Percentiles rank a stretch among this genome's conserved stretches.
phyloP scores from a whole-genome alignment of 768 basidiomycete species.

The Sistotremastrum niveocremeum region DNA sequence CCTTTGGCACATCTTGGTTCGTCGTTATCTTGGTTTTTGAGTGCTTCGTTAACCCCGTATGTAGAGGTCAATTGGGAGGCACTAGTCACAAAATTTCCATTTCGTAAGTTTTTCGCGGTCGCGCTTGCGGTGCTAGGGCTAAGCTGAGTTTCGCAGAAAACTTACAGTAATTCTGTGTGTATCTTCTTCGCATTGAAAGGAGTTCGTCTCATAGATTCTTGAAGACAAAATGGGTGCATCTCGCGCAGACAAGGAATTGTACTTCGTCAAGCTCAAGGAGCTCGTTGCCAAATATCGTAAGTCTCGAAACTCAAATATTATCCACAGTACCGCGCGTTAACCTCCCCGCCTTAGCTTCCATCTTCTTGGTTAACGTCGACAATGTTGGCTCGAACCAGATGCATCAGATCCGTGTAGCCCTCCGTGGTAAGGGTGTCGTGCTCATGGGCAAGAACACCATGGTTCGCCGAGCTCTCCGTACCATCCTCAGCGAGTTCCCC shows the following conservation, averaged over 20 bases:
- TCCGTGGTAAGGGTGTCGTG: constrained; percentile 93
- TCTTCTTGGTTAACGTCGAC: constrained; percentile 99
- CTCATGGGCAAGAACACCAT: constrained; percentile 99
- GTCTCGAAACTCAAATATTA: constrained; percentile 18
- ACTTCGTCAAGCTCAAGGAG: constrained; percentile 90
- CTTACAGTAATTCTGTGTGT: too few relatives aligned
- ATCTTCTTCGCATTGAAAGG: background rate
- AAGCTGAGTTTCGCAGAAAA: too few relatives aligned
- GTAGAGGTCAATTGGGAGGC: constrained; percentile 93
- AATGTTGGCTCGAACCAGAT: constrained; percentile 99
- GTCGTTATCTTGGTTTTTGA: constrained; percentile 11
- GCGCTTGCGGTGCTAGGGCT: background rate
- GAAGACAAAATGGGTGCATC: constrained; percentile 73
- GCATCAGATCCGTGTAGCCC: constrained; percentile 91
- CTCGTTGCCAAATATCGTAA: constrained; percentile 80
- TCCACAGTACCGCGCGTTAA: constrained; percentile 3
- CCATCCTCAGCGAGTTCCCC: constrained; percentile 79
- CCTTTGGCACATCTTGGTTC: constrained; percentile 75
- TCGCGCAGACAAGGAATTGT: constrained; percentile 78
- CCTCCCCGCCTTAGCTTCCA: constrained; percentile 52
- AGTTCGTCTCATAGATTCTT: constrained; percentile 13
- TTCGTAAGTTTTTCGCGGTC: constrained; percentile 2
- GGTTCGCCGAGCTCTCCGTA: constrained; percentile 95
- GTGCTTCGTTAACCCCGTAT: background rate
- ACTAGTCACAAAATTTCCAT: constrained; percentile 23